Percentiles rank a stretch among this genome's conserved stretches.
These are phyloP conservation scores for Mycena galericulata DNA, from an alignment of 768 basidiomycete species.

Conservation along the genomic window DNA sequence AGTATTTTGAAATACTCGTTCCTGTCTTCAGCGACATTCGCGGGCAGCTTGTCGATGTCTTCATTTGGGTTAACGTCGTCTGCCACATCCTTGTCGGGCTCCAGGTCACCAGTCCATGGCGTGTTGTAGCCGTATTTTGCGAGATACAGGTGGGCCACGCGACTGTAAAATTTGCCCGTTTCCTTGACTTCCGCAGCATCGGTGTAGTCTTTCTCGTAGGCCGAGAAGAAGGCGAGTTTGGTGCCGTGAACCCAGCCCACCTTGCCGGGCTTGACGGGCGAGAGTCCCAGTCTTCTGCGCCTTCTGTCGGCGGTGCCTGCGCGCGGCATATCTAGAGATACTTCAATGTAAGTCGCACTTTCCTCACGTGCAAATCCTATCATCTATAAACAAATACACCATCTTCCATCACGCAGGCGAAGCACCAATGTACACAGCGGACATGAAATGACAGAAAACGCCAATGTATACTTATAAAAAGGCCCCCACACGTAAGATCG, in stretches of 20 bases:
- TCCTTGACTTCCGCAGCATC: not conserved
- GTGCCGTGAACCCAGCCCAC: conserved; percentile 13
- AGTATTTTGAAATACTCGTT: not conserved
- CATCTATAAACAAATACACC: no score
- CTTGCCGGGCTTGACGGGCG: not conserved
- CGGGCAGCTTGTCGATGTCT: not conserved
- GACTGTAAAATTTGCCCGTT: not conserved
- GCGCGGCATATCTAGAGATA: not conserved
- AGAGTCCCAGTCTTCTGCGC: not conserved
- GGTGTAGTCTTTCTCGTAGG: not conserved
- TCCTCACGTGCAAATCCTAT: no score
- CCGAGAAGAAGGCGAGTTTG: not conserved
- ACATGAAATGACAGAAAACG: no score
- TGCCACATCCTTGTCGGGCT: not conserved
- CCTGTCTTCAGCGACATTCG: not conserved
- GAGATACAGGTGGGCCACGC: not conserved
- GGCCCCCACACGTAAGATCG: no score
- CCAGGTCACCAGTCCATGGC: not conserved
- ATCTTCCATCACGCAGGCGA: no score
- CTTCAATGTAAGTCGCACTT: no score
- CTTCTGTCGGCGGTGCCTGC: not conserved
- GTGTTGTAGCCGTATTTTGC: conserved; percentile 4
- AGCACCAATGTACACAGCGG: no score
- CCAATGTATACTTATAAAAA: no score
- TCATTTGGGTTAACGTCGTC: conserved; percentile 5